phyloP scores from a whole-genome alignment of 208 protist genomes.

The Spongospora subterranea region DNA sequence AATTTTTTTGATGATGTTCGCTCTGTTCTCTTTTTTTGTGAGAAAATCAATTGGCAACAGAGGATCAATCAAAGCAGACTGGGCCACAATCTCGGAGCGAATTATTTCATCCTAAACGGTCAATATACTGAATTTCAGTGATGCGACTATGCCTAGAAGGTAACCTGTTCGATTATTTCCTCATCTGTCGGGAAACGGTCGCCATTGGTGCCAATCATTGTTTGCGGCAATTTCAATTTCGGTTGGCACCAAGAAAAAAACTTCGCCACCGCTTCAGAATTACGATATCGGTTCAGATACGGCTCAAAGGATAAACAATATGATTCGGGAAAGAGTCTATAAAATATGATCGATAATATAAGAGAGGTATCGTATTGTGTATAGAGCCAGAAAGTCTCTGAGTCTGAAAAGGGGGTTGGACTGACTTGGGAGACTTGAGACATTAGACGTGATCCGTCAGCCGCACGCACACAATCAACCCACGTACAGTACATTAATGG shows the following conservation, averaged over 20 bases:
- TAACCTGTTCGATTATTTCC: not conserved
- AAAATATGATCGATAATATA: too few relatives aligned
- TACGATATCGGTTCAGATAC: too few relatives aligned
- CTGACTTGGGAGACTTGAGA: too few relatives aligned
- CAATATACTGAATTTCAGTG: not conserved
- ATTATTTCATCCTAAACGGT: not conserved
- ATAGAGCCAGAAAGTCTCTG: too few relatives aligned
- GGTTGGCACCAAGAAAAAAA: conserved; percentile 18
- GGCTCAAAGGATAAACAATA: too few relatives aligned
- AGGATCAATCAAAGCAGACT: not conserved
- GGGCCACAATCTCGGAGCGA: not conserved
- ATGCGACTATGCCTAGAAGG: not conserved
- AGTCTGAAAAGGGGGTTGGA: too few relatives aligned
- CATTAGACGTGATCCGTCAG: too few relatives aligned
- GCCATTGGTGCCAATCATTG: not conserved
- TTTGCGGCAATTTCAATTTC: not conserved
- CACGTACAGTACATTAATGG: too few relatives aligned
- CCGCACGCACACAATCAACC: too few relatives aligned
- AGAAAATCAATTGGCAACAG: not conserved
- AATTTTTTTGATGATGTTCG: not conserved
- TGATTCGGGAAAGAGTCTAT: too few relatives aligned
- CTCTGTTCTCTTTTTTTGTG: not conserved
- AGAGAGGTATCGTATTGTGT: too few relatives aligned
- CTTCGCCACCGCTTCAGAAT: too few relatives aligned
- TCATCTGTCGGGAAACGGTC: not conserved